Percentiles rank a stretch among this genome's conserved stretches.
These are phyloP conservation scores for Mycena vulgaris DNA, from an alignment of 768 basidiomycete species.

Conservation along the genomic window DNA sequence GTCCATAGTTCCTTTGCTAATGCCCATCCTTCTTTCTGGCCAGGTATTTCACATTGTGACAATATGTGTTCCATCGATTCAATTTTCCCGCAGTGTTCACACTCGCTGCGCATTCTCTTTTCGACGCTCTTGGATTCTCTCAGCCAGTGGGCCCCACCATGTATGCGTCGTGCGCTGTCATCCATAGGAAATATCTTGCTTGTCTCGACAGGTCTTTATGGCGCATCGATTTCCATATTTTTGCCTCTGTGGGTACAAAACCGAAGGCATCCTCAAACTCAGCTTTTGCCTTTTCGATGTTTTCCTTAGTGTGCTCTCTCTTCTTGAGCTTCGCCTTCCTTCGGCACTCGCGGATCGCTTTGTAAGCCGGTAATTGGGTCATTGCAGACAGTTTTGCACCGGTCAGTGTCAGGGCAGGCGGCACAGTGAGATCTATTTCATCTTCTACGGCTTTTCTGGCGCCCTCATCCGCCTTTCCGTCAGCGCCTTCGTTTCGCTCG, in stretches of 20 bases:
- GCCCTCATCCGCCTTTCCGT: conserved; percentile 39
- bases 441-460: conserved; percentile 9
- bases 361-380: conserved; percentile 40
- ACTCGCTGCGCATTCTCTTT: conserved; percentile 16
- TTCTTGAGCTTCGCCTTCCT: conserved; percentile 1
- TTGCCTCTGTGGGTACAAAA: conserved; percentile 1
- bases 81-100: conserved; percentile 24
- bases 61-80: conserved; percentile 44
- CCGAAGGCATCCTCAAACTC: too few relatives aligned
- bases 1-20: conserved; percentile 7
- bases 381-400: conserved; percentile 37
- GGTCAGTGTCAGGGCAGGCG: neutral
- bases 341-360: too few relatives aligned
- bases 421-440: conserved; percentile 1
- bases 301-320: neutral
- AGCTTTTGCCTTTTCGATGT: too few relatives aligned
- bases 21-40: conserved; percentile 23
- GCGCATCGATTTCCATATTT: conserved; percentile 32
- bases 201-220: conserved; percentile 30
- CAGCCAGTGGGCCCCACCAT: conserved; percentile 38
- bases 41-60: conserved; percentile 35
- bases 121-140: too few relatives aligned
- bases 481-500: conserved; percentile 42
- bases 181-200: conserved; percentile 36
- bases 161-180: conserved; percentile 39